Base-by-base conservation (phyloP, 768 basidiomycete genomes). In the Ramaria sp. region DNA sequence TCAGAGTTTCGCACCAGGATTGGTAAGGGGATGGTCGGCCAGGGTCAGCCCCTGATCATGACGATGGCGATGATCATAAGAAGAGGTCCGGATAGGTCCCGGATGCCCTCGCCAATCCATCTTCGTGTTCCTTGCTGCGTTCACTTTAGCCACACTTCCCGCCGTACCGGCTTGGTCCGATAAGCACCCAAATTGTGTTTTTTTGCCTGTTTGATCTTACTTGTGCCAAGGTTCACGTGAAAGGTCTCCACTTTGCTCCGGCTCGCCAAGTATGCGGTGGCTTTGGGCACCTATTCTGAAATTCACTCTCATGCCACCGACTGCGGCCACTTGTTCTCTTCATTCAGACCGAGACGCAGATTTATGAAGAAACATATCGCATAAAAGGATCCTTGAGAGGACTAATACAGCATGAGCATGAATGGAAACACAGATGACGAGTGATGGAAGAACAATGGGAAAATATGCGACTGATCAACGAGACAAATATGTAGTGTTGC, bases 41-140 rank as follows among this genome's bases (percentile, higher is more conserved):
- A 43, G 42, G 42, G 42, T 43, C 42, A 43, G 48, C 27, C 48
- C n/a, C 48, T 49, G 48, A 49, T 49, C 48, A 49, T 49, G 48
- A 49, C 48, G 48, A 49, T 49, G 45, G 45, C 45, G 10, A 27
- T 30, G 31, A 33, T 24, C 22, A 30, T 30, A n/a, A 17, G 42
- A n/a, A 43, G 7, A 9, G n/a, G 27, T 27, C 27, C 27, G 20
- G 42, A 43, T 17, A 17, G n/a, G 42, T 43, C 20, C 42, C 42
- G 42, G 42, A 43, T n/a, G n/a, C 27, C 48, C 48, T 49, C 48
- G 48, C 27, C 48, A 49, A 24, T 17, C 48, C 42, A 20, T 49
- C 48, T 49, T 49, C 27, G 31, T 49, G 48, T 22, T 34, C 20
- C 27, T 49, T 46, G 10, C 34, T 37, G 10, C 34, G 34, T 13